Base-by-base conservation (phyloP, 2,329 filamentous ascomycete genomes). In the Nothophaeocryptopus gaeumannii region DNA sequence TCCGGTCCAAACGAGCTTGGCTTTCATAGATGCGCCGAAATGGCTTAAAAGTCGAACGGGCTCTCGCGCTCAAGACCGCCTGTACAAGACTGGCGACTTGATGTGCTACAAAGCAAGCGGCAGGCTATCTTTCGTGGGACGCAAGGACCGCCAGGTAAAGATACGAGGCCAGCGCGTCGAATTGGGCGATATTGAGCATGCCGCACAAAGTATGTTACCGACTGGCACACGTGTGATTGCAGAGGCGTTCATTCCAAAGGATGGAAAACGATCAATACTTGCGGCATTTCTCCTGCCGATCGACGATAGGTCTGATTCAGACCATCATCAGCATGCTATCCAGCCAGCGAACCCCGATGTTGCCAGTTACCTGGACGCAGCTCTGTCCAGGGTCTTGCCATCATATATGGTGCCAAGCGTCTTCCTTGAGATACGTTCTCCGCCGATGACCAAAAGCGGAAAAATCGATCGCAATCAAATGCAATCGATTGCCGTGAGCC, bases 331-430 rank as follows among this genome's bases (percentile, higher is more conserved):
- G 3, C n/a, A n/a, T n/a, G n/a, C n/a, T n/a, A n/a, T n/a, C n/a
- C n/a, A n/a, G n/a, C n/a, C n/a, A n/a, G n/a, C n/a, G n/a, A n/a
- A n/a, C n/a, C n/a, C n/a, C n/a, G n/a, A n/a, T n/a, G n/a, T n/a
- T n/a, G n/a, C n/a, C 11, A 13, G 3, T 13, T 32, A 45, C 9
- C 42, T 45, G 2, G 45, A 47, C 29, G 14, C 14, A 5, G 35
- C 30, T 14, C 16, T 40, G 3, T 33, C 38, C 11, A 30, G 45
- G 37, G 38, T 93, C 5, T 78, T 80, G 1, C 84, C 88, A 0
- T 60, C 67, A 0, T 93, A 93, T 64, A 91, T 91, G 86, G 68
- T 92, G 1, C 89, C 89, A 0, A 81, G 82, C 0, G 80, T 83
- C 53, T 69, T 91, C 3, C 72, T 95, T 5, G 84, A 85, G 0